Conservation (phyloP, 805 yeast genomes). For the Saturnispora quitensis region DNA sequence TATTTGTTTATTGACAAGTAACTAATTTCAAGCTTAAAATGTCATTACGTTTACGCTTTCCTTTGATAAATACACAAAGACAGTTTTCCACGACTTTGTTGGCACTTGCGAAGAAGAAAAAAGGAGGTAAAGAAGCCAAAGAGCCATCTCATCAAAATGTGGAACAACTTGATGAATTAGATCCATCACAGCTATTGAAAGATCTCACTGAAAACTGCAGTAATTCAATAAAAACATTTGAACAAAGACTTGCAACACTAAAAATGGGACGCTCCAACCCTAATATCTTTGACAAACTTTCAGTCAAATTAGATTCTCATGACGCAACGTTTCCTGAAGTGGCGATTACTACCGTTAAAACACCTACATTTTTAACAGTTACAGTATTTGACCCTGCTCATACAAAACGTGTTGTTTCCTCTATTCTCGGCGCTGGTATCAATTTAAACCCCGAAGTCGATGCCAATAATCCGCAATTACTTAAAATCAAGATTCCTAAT, state of each 20-base stretch:
- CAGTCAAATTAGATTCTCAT: constrained; percentile 40
- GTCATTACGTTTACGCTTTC: background rate
- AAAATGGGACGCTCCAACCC: constrained; percentile 67
- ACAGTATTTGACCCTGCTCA: constrained; percentile 82
- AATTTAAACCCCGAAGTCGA: constrained; percentile 77
- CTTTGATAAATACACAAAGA: constrained; percentile 2
- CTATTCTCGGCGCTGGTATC: constrained; percentile 58
- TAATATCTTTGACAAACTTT: constrained; percentile 50
- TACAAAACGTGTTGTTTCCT: constrained; percentile 57
- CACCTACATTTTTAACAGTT: constrained; percentile 52
- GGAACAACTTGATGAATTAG: constrained; percentile 21
- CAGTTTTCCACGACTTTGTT: constrained; percentile 3
- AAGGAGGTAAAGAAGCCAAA: constrained; percentile 5
- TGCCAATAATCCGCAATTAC: constrained; percentile 58
- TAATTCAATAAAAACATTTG: constrained; percentile 41
- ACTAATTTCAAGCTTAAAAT: background rate
- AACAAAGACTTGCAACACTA: constrained; percentile 48
- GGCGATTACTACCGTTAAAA: constrained; percentile 66
- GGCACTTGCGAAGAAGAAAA: constrained; percentile 12
- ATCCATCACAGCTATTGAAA: constrained; percentile 26
- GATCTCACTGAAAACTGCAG: constrained; percentile 37
- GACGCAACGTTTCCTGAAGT: constrained; percentile 44
- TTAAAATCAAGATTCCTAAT: constrained; percentile 69
- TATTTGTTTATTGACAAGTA: too few species aligned
- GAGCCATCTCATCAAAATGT: constrained; percentile 8